phyloP scores from a whole-genome alignment of 345 rosid species.

The Chamaenerion angustifolium region DNA sequence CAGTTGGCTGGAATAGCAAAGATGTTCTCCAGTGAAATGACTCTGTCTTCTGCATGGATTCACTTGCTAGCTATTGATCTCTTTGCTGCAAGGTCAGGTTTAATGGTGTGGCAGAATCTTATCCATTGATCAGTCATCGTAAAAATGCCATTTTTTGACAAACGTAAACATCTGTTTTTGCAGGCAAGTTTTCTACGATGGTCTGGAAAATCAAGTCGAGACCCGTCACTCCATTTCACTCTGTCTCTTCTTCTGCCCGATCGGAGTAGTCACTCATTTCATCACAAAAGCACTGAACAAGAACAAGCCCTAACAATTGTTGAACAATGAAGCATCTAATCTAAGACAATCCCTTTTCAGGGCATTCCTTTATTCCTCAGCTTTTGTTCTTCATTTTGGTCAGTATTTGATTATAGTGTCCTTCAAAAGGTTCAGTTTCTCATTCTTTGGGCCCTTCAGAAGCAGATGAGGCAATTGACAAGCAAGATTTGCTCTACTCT shows the following conservation, averaged over 20 bases:
- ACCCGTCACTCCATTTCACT: constrained; percentile 84
- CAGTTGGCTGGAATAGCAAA: constrained; percentile 74
- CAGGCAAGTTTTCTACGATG: constrained; percentile 84
- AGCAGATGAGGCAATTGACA: background rate
- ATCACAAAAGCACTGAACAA: constrained; percentile 55
- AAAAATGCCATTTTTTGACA: constrained; percentile 4
- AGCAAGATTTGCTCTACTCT: background rate
- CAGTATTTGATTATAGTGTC: too few relatives aligned
- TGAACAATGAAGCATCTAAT: too few relatives aligned
- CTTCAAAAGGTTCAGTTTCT: too few relatives aligned
- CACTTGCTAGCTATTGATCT: constrained; percentile 78
- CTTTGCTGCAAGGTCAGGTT: constrained; percentile 69
- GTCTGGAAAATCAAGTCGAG: constrained; percentile 58
- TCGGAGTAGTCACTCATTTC: constrained; percentile 55
- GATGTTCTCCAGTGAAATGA: constrained; percentile 78
- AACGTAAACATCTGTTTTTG: background rate
- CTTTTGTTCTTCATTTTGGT: too few relatives aligned
- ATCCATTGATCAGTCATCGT: too few relatives aligned
- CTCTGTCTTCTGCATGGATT: constrained; percentile 95
- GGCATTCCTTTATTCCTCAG: too few relatives aligned
- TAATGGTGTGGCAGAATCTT: too few relatives aligned
- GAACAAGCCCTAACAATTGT: background rate
- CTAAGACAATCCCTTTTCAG: too few relatives aligned
- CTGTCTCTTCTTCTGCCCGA: constrained; percentile 79
- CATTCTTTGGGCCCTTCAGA: constrained; percentile 1